phyloP scores from a whole-genome alignment of 495 filamentous ascomycete species.

The Annulohypoxylon bovei region DNA sequence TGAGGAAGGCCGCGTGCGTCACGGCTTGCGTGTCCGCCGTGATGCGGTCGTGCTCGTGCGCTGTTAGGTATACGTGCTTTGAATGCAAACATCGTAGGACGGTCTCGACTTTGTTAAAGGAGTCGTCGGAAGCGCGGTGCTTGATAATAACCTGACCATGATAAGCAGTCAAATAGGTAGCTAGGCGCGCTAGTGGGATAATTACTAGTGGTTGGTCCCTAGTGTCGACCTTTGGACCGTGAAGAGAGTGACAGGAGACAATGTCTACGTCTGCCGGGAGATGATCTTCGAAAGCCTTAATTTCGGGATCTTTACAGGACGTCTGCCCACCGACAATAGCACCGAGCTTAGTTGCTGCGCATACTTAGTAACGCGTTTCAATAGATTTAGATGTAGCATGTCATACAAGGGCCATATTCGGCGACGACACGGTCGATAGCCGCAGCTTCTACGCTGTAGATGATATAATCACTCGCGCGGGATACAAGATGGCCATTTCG shows the following conservation, averaged over 20 bases:
- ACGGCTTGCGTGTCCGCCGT: slow-evolving; percentile 98
- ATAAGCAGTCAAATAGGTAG: neutral
- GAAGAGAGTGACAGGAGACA: slow-evolving; percentile 95
- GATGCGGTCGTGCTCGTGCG: slow-evolving; percentile 90
- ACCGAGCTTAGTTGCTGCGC: slow-evolving; percentile 84
- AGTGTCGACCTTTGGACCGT: slow-evolving; percentile 90
- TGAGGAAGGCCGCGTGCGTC: slow-evolving; percentile 95
- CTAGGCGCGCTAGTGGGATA: slow-evolving; percentile 6
- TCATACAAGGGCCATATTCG: slow-evolving; percentile 87
- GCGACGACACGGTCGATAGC: slow-evolving; percentile 85
- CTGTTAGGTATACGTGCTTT: slow-evolving; percentile 84
- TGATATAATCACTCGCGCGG: slow-evolving; percentile 92
- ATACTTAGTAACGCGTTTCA: slow-evolving; percentile 12
- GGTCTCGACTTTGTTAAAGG: slow-evolving; percentile 77
- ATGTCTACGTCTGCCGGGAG: slow-evolving; percentile 91
- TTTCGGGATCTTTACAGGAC: slow-evolving; percentile 97
- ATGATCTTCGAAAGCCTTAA: slow-evolving; percentile 89
- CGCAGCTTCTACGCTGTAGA: slow-evolving; percentile 97
- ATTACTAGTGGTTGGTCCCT: slow-evolving; percentile 84
- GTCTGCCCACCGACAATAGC: slow-evolving; percentile 98
- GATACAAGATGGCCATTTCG: slow-evolving; percentile 95
- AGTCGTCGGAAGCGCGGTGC: slow-evolving; percentile 83
- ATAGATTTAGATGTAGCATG: slow-evolving; percentile 31
- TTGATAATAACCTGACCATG: slow-evolving; percentile 79
- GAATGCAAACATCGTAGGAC: slow-evolving; percentile 85